phyloP scores from a whole-genome alignment of 768 basidiomycete species.

The Phaeotremella fagi region DNA sequence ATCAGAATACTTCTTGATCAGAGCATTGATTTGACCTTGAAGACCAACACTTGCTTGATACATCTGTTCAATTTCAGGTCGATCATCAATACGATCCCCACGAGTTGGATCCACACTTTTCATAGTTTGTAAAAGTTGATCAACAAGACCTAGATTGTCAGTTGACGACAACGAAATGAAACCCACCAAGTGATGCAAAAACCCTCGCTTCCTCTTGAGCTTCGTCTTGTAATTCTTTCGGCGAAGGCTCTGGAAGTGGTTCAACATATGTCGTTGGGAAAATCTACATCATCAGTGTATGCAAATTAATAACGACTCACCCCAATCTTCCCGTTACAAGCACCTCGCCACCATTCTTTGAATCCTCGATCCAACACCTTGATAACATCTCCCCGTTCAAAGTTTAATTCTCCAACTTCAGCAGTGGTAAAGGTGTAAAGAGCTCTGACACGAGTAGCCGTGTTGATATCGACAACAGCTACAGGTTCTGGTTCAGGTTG shows the following conservation, averaged over 20 bases:
- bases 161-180: neutral
- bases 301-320: slow-evolving; percentile 17
- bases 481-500: slow-evolving; percentile 35
- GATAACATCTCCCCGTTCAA: slow-evolving; percentile 88
- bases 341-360: slow-evolving; percentile 96
- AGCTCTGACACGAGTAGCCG: slow-evolving; percentile 79
- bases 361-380: slow-evolving; percentile 91
- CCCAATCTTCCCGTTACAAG: slow-evolving; percentile 71
- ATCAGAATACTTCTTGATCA: slow-evolving; percentile 96
- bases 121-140: slow-evolving; percentile 55
- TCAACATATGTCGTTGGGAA: slow-evolving; percentile 93
- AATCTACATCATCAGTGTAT: slow-evolving; percentile 51
- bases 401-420: slow-evolving; percentile 82
- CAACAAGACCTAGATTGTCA: slow-evolving; percentile 34
- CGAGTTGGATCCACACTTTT: slow-evolving; percentile 66
- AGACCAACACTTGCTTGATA: slow-evolving; percentile 85
- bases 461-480: slow-evolving; percentile 43
- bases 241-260: slow-evolving; percentile 70
- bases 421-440: slow-evolving; percentile 82
- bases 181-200: slow-evolving; percentile 56
- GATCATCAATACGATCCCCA: slow-evolving; percentile 75
- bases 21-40: slow-evolving; percentile 88
- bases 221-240: slow-evolving; percentile 69
- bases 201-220: slow-evolving; percentile 82
- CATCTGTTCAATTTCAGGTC: slow-evolving; percentile 85